Percentiles rank a stretch among this genome's conserved stretches.
These are phyloP conservation scores for Penicillium thymicola DNA, from an alignment of 2,329 filamentous ascomycete genomes.

Conservation along the genomic window DNA sequence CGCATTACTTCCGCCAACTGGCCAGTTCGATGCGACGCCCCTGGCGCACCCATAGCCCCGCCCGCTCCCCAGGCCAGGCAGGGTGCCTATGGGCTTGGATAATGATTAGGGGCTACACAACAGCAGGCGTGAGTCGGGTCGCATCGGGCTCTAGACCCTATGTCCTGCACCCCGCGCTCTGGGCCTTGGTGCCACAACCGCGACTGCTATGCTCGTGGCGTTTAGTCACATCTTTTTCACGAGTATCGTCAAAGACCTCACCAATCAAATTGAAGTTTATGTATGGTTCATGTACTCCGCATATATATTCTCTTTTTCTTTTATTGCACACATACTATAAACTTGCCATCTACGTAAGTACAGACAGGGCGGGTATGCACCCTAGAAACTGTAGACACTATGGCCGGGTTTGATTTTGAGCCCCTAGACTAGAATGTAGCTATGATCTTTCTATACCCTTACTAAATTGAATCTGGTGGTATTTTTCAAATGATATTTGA, in stretches of 20 bases:
- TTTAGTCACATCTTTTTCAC: neutral
- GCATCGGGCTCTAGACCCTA: neutral
- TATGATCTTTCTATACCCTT: neutral
- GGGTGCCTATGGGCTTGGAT: neutral
- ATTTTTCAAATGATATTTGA: no score
- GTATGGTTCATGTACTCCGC: neutral
- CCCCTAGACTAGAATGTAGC: neutral
- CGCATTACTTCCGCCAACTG: neutral
- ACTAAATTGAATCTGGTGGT: neutral
- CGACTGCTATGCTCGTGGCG: neutral
- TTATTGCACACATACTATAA: neutral
- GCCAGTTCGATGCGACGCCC: neutral
- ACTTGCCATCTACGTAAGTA: neutral
- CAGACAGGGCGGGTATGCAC: neutral
- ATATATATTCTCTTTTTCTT: neutral
- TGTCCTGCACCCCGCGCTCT: neutral
- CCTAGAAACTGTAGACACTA: neutral
- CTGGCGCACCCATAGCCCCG: neutral
- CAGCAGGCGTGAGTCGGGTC: neutral
- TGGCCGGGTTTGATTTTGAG: neutral
- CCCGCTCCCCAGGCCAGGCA: neutral
- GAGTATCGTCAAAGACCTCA: neutral
- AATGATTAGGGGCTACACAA: neutral
- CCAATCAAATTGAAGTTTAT: neutral
- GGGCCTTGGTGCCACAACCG: neutral